Evolutionary conservation across 2,329 filamentous ascomycete genomes (phyloP).

Genomic region (Xylariaceae sp.): DNA sequence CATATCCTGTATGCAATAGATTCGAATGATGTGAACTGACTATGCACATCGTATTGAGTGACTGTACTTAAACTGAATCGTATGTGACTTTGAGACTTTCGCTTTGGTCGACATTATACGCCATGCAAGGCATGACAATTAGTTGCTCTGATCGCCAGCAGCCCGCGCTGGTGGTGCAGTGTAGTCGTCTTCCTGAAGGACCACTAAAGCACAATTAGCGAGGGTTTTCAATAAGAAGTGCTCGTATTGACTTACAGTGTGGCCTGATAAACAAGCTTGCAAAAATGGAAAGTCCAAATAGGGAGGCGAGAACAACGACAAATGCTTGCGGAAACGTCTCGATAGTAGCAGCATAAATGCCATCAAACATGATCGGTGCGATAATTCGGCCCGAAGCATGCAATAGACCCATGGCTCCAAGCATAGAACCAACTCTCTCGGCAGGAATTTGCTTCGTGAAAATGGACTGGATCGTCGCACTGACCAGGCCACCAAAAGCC

Average conservation of each 20-base stretch:
- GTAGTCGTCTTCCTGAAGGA: constrained; percentile 27
- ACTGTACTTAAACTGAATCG: not conserved
- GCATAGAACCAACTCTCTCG: constrained; percentile 75
- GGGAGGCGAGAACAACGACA: constrained; percentile 65
- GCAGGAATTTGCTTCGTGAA: constrained; percentile 87
- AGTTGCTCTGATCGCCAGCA: constrained; percentile 10
- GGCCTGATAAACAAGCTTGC: constrained; percentile 68
- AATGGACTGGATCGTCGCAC: constrained; percentile 75
- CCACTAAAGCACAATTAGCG: constrained; percentile 21
- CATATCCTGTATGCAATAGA: not conserved
- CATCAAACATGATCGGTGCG: constrained; percentile 76
- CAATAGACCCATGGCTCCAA: constrained; percentile 80
- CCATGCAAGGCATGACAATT: not conserved
- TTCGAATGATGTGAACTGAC: not conserved
- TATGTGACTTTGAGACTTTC: not conserved
- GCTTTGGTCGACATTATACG: not conserved
- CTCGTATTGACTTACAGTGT: constrained; percentile 55
- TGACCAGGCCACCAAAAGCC: constrained; percentile 75
- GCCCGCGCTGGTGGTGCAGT: constrained; percentile 21
- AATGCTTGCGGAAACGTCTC: constrained; percentile 72
- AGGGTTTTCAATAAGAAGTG: not conserved
- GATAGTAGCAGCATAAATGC: constrained; percentile 79
- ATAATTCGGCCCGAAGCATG: constrained; percentile 77
- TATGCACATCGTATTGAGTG: not conserved
- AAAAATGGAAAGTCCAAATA: constrained; percentile 62